Conservation (phyloP, 1,284 basidiomycete species). For the Marasmius sp. region DNA sequence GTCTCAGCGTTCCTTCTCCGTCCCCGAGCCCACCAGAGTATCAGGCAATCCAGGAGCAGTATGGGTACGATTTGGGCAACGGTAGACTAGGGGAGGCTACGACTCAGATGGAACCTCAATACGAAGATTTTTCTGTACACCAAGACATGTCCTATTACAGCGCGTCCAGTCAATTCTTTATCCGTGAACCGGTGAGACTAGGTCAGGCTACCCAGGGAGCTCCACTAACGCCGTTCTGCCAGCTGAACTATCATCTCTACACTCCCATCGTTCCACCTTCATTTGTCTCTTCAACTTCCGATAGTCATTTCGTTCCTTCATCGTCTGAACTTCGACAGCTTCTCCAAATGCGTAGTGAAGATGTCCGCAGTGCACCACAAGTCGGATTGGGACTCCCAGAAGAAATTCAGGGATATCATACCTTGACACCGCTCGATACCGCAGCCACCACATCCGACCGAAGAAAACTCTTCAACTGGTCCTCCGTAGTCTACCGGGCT, state of each 20-base stretch:
- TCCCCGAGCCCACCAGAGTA: constrained; percentile 25
- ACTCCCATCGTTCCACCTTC: constrained; percentile 57
- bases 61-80: constrained; percentile 27
- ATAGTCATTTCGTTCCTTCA: constrained; percentile 42
- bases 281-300: constrained; percentile 63
- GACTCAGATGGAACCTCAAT: constrained; percentile 30
- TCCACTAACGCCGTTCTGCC: constrained; percentile 7
- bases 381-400: constrained; percentile 69
- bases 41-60: constrained; percentile 21
- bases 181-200: constrained; percentile 66
- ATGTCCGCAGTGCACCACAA: constrained; percentile 41
- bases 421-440: constrained; percentile 77
- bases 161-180: constrained; percentile 49
- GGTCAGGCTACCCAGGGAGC: neutral
- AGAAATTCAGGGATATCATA: constrained; percentile 91
- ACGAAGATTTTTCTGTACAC: constrained; percentile 33
- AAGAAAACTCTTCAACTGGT: constrained; percentile 75
- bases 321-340: constrained; percentile 78
- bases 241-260: constrained; percentile 94
- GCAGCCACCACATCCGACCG: constrained; percentile 43
- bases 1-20: constrained; percentile 14
- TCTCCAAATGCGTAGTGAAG: constrained; percentile 81
- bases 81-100: neutral
- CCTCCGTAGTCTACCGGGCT: constrained; percentile 83
- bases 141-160: constrained; percentile 53